These are phyloP conservation scores for Raffaelea arxii DNA, from an alignment of 2,329 filamentous ascomycete species.

Conservation along the genomic window DNA sequence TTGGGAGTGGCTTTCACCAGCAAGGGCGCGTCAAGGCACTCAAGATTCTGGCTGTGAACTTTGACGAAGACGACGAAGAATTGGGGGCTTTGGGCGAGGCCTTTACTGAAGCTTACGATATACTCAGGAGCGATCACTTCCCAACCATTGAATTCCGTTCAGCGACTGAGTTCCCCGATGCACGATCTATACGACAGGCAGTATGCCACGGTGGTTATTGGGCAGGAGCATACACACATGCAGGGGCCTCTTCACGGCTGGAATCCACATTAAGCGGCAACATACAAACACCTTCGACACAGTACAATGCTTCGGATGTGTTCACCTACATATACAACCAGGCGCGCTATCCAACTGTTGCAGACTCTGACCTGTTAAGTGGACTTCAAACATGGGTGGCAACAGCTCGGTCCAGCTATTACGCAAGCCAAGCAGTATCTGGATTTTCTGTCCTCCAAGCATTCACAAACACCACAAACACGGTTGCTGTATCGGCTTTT, in stretches of 20 bases:
- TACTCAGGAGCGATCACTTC: constrained; percentile 19
- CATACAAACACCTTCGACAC: too few species aligned
- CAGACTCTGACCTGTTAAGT: constrained; percentile 16
- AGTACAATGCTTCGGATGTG: constrained; percentile 22
- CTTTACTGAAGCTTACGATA: constrained; percentile 21
- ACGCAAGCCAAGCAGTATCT: constrained; percentile 13
- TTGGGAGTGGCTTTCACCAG: constrained; percentile 1
- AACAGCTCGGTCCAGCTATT: constrained; percentile 12
- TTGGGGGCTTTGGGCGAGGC: constrained; percentile 19
- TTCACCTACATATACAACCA: constrained; percentile 27
- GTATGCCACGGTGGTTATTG: constrained; percentile 27
- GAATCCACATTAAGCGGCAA: constrained; percentile 18
- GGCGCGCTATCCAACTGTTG: constrained; percentile 23
- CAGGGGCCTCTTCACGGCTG: constrained; percentile 22
- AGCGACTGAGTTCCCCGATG: constrained; percentile 16
- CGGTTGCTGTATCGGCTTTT: constrained; percentile 19
- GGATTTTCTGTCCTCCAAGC: background rate
- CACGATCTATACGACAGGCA: constrained; percentile 18
- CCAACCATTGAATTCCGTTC: constrained; percentile 21
- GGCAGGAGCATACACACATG: constrained; percentile 24
- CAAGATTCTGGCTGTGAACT: constrained; percentile 13
- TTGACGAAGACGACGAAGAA: constrained; percentile 16
- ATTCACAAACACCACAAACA: background rate
- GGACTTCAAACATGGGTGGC: constrained; percentile 13
- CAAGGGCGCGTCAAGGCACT: constrained; percentile 1